These are phyloP conservation scores for Ceratonia siliqua DNA, from an alignment of 306 rosid genomes.

Conservation along the genomic window DNA sequence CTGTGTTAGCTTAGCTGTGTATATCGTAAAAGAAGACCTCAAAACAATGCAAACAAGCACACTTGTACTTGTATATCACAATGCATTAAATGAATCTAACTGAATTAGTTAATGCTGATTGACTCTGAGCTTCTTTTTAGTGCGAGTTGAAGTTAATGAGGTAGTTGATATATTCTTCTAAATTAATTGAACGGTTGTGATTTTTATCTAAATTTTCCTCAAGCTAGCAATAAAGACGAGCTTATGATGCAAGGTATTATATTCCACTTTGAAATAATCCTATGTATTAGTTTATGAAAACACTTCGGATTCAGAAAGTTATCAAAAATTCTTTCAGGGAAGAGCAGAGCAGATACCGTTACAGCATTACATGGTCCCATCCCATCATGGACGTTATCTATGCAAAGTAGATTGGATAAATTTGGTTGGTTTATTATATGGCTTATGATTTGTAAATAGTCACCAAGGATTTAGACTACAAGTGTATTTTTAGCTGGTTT, in stretches of 20 bases:
- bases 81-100: no score
- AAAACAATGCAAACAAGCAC: background rate
- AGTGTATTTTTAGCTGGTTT: constrained; percentile 8
- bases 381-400: background rate
- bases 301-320: background rate
- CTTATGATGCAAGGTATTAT: background rate
- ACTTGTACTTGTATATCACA: background rate
- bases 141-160: constrained; percentile 6
- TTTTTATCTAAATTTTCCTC: no score
- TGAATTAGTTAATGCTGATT: background rate
- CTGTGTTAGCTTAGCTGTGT: background rate
- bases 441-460: background rate
- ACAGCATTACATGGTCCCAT: background rate
- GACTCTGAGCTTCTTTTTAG: background rate
- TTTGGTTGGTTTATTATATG: background rate
- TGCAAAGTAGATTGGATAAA: background rate
- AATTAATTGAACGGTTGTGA: background rate
- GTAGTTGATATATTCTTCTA: constrained; percentile 5
- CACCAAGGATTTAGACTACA: background rate
- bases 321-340: background rate
- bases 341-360: background rate
- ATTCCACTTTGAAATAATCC: background rate
- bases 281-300: background rate
- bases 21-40: background rate
- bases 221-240: background rate